Conservation (phyloP, 2,329 filamentous ascomycete species). For the Purpureocillium takamizusanense region DNA sequence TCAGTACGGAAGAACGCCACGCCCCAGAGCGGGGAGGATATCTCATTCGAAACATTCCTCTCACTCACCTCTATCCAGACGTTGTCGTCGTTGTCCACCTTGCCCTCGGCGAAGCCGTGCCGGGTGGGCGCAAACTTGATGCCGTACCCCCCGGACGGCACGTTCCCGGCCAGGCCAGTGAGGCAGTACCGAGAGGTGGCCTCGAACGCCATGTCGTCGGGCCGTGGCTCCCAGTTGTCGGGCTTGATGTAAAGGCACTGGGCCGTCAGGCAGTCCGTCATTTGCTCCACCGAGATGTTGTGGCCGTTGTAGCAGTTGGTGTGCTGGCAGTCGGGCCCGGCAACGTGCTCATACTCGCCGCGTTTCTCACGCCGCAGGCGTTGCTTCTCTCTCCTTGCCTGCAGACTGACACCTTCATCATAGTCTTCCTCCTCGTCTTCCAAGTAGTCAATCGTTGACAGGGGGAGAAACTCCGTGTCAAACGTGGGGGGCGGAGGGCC, state of each 20-base stretch:
- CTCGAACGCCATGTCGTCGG: conserved; percentile 14
- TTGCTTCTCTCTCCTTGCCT: too few relatives aligned
- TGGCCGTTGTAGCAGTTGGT: conserved; percentile 12
- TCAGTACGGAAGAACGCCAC: background rate
- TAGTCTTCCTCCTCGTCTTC: too few relatives aligned
- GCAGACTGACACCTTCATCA: too few relatives aligned
- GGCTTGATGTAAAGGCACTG: conserved; percentile 16
- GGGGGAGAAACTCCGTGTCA: conserved; percentile 1
- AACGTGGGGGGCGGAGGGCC: conserved; percentile 1
- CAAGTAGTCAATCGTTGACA: conserved; percentile 5
- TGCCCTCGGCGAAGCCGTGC: background rate
- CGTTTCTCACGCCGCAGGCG: background rate
- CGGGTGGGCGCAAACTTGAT: conserved; percentile 2
- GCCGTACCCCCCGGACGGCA: conserved; percentile 4
- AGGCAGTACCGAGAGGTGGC: conserved; percentile 6
- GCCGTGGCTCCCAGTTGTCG: conserved; percentile 5
- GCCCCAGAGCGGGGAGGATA: too few relatives aligned
- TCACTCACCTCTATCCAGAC: background rate
- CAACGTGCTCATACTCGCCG: conserved; percentile 12
- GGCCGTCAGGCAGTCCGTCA: conserved; percentile 14
- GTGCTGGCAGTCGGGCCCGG: conserved; percentile 10
- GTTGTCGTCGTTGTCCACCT: background rate
- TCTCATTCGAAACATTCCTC: too few relatives aligned
- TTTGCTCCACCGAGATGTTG: conserved; percentile 12
- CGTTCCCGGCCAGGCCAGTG: conserved; percentile 9